A percentile compares a stretch with the other conserved stretches of the same genome.
phyloP scores from a whole-genome alignment of 257 asterid genomes.

The Anisodus acutangulus region DNA sequence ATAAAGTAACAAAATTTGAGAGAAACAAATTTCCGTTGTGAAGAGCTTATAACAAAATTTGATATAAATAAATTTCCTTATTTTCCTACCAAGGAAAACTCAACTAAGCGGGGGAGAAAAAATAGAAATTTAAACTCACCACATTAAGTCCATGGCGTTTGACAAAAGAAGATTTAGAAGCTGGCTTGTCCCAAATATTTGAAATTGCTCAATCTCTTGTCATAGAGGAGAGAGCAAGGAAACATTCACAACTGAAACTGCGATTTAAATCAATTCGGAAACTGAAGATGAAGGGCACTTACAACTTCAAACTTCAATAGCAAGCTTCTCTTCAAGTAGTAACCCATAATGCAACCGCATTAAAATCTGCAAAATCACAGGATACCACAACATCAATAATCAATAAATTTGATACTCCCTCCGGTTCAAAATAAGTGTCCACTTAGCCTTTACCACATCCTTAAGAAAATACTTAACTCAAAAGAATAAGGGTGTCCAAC shows the following conservation, averaged over 20 bases:
- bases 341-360: background rate
- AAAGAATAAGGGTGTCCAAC: too few species aligned
- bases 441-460: too few species aligned
- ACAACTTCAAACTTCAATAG: background rate
- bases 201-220: background rate
- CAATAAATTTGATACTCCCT: background rate
- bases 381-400: constrained; percentile 11
- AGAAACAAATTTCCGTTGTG: background rate
- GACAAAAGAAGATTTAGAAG: constrained; percentile 3
- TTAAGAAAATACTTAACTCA: too few species aligned
- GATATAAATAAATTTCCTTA: constrained; percentile 11
- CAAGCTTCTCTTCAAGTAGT: background rate
- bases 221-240: constrained; percentile 2
- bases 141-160: background rate
- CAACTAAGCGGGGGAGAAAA: background rate
- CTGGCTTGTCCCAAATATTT: constrained; percentile 11
- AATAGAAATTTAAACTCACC: background rate
- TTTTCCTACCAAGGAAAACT: constrained; percentile 22
- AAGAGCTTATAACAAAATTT: background rate
- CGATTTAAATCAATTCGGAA: background rate
- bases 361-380: background rate
- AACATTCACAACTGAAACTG: background rate
- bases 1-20: constrained; percentile 9
- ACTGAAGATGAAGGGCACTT: background rate
- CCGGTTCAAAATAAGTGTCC: too few species aligned